Conservation (phyloP, 768 basidiomycete genomes). For the Holtermanniella nyarrowii region DNA sequence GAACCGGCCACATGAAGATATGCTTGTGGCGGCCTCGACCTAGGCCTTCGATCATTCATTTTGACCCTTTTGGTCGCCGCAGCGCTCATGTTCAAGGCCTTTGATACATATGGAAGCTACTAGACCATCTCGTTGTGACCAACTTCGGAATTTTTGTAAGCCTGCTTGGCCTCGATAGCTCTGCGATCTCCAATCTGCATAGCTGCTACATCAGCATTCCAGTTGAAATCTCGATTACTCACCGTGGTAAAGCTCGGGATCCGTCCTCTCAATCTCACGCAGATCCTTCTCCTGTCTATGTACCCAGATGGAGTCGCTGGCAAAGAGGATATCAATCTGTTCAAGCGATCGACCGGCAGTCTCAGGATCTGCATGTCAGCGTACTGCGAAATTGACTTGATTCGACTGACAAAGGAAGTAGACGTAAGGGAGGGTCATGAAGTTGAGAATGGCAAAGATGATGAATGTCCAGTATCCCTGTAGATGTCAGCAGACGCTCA, state of each 20-base stretch:
- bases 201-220: neutral
- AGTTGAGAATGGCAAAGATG: conserved; percentile 12
- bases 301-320: conserved; percentile 4
- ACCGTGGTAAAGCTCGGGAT: conserved; percentile 8
- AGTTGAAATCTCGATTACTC: neutral
- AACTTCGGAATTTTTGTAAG: neutral
- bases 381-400: no score
- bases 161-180: conserved; percentile 5
- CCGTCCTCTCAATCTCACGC: neutral
- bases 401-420: conserved; percentile 9
- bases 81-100: no score
- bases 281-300: conserved; percentile 7
- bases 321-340: conserved; percentile 13
- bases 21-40: no score
- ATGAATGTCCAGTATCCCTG: conserved; percentile 6
- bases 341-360: conserved; percentile 11
- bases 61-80: no score
- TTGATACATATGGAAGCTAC: no score
- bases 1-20: no score
- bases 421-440: conserved; percentile 9
- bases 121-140: neutral
- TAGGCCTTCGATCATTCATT: no score
- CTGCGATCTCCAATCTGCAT: conserved; percentile 5
- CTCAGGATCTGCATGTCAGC: conserved; percentile 5
- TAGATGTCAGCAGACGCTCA: no score